Base-by-base conservation (phyloP, 768 basidiomycete species). In the Porphyrellus cyaneotinctus region DNA sequence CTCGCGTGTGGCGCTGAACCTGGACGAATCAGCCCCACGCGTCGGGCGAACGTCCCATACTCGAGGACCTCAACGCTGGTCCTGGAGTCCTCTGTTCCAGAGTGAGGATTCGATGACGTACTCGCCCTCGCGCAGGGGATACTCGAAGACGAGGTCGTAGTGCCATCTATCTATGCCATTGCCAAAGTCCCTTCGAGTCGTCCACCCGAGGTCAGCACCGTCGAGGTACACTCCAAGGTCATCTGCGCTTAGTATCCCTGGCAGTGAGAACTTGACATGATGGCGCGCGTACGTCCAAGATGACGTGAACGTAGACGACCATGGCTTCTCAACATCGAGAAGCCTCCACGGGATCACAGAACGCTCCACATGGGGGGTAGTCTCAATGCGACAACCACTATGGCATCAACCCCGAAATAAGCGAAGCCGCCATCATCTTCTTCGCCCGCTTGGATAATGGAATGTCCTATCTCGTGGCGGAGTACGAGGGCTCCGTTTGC, bases 391-490 rank as follows among this genome's bases (percentile, higher is more conserved):
- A 74, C 46, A 90, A 73, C 89, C 89, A 91, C 55, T 88, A 75
- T 74, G 4, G 85, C 78, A 60, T 91, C 88, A 32, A 77, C 74
- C 15, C 88, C 88, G 59, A 77, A 87, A 66, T 91, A 91, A 4
- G 74, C 83, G 54, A 68, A 81, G 5, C 87, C 88, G 13, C 88
- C 88, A 57, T 91, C 89, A 62, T 91, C 90, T 70, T 90, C 88
- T 69, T 91, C 89, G 5, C 89, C 89, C 18, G 88, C 83, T 8
- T 80, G 72, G 58, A 90, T 87, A 43, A 90, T 80, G 22, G 86
- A 88, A 68, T 91, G 88, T 0, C 88, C 88, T 1, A 90, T 79
- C 66, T 90, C 88, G 60, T 89, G 88, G 7, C 87, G 79, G 28
- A 91, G 76, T 7, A 90, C 86, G 18, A 87, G 76, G 17, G 87